Evolutionary conservation across 2,329 filamentous ascomycete species (phyloP), one percentile per base, ranked within the genome.

Genomic region (Ceratocystis huliohia): DNA sequence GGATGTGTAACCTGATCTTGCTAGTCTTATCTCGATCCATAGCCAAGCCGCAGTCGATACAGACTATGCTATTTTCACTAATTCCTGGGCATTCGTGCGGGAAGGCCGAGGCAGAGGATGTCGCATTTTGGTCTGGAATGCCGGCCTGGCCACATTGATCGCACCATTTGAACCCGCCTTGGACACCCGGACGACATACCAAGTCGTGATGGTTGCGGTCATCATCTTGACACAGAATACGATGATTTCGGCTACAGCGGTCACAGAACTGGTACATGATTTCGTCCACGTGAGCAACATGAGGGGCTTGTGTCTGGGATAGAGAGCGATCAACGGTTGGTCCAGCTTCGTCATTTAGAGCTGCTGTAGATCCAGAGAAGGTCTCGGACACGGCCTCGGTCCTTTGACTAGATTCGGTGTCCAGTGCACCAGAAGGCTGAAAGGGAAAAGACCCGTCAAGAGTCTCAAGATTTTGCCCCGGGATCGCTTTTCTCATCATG

Each of bases 231-330:
- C 48, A 59, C 41, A 71, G 65, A n/a, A 53, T 20, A 1, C n/a
- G 41, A 57, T 72, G 70, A 59, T 71, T 66, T 8, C 71, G 69
- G 13, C 71, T 68, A 44, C 71, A 72, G 25, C 71, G 70, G 46
- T 72, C 70, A 62, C 71, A 72, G 66, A 69, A 72, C 4, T 25
- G 41, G 61, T 70, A 72, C 7, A 64, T 63, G 30, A 37, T 56
- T 63, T 72, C 71, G 25, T 68, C 30, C 17, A 22, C n/a, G 22
- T 67, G 56, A n/a, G 63, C 63, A 30, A 65, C 64, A 44, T 57
- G 6, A 37, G 44, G 33, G 33, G 15, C 28, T 5, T 41, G 25
- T 8, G 7, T 53, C 46, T 63, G 65, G 10, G 65, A 66, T 4
- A 20, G n/a, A 37, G 61, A 63, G 33, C 50, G 65, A 37, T 64